Conservation (phyloP, 1,284 basidiomycete genomes). For the Takashimella tepidaria region DNA sequence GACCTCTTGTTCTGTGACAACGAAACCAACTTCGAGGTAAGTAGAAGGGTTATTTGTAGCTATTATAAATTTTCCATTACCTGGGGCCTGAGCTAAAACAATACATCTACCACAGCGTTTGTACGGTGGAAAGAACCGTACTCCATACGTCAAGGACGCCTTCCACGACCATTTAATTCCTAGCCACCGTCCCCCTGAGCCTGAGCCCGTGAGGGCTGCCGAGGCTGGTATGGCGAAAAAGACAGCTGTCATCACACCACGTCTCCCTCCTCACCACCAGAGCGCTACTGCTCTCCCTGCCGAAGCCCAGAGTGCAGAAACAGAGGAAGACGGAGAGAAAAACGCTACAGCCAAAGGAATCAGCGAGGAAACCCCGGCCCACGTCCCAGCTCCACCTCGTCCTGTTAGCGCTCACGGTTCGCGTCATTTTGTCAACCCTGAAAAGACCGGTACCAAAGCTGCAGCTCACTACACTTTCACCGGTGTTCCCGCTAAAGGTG, state of each 20-base stretch:
- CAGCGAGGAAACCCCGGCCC: conserved; percentile 54
- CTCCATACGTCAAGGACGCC: conserved; percentile 88
- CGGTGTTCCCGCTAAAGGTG: conserved; percentile 82
- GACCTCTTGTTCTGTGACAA: conserved; percentile 91
- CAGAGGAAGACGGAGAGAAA: conserved; percentile 34
- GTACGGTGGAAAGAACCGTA: conserved; percentile 79
- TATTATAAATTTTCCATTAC: no score
- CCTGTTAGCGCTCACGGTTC: conserved; percentile 28
- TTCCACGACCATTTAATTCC: conserved; percentile 96
- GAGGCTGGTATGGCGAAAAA: conserved; percentile 22
- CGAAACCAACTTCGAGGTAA: conserved; percentile 80
- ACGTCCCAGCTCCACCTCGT: conserved; percentile 42
- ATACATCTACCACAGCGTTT: no score
- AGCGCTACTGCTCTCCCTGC: conserved; percentile 15
- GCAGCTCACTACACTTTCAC: conserved; percentile 86
- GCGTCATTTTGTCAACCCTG: conserved; percentile 72
- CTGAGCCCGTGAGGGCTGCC: conserved; percentile 25
- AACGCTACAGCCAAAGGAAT: conserved; percentile 34
- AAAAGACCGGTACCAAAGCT: conserved; percentile 82
- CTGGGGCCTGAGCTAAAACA: no score
- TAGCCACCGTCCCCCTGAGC: conserved; percentile 62
- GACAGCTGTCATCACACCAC: conserved; percentile 25
- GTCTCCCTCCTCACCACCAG: conserved; percentile 19
- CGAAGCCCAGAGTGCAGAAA: conserved; percentile 20
- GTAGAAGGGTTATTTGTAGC: conserved; percentile 3